Evolutionary conservation across 2,329 filamentous ascomycete species (phyloP).

Genomic region (Cytospora chrysosperma): DNA sequence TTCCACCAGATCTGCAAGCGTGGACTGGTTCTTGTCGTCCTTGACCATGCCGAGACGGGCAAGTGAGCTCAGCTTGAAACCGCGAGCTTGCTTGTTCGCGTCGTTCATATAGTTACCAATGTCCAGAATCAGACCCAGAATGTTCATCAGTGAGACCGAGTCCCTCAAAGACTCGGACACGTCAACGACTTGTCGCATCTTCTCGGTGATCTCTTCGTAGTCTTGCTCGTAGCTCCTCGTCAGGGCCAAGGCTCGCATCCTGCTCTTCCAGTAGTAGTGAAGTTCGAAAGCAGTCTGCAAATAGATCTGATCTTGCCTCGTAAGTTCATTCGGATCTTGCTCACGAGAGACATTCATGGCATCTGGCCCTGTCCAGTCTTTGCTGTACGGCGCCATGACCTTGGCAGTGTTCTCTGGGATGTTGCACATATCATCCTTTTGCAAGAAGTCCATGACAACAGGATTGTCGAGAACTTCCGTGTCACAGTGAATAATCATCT

Average conservation of each 20-base stretch:
- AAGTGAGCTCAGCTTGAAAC: slow-evolving; percentile 96
- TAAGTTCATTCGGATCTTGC: slow-evolving; percentile 82
- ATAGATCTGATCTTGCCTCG: slow-evolving; percentile 93
- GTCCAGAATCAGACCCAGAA: slow-evolving; percentile 91
- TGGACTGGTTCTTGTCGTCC: slow-evolving; percentile 97
- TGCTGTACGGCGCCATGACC: slow-evolving; percentile 90
- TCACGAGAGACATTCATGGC: slow-evolving; percentile 76
- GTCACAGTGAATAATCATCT: slow-evolving; percentile 96
- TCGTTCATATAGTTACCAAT: slow-evolving; percentile 99
- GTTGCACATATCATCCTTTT: slow-evolving; percentile 88
- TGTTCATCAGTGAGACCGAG: slow-evolving; percentile 92
- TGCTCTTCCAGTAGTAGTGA: slow-evolving; percentile 97
- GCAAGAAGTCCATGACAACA: slow-evolving; percentile 95
- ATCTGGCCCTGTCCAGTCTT: slow-evolving; percentile 91
- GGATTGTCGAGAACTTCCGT: slow-evolving; percentile 81
- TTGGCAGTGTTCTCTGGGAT: slow-evolving; percentile 89
- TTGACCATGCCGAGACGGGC: slow-evolving; percentile 95
- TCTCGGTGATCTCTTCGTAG: slow-evolving; percentile 86
- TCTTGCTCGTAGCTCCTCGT: slow-evolving; percentile 82
- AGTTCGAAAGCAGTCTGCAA: slow-evolving; percentile 90
- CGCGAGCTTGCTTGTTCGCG: slow-evolving; percentile 94
- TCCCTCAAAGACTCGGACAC: slow-evolving; percentile 89
- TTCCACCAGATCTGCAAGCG: slow-evolving; percentile 92
- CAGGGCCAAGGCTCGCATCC: slow-evolving; percentile 86
- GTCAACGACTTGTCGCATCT: slow-evolving; percentile 79